Conservation (phyloP, 169 alveolate genomes). For the Plasmodium cynomolgi region DNA sequence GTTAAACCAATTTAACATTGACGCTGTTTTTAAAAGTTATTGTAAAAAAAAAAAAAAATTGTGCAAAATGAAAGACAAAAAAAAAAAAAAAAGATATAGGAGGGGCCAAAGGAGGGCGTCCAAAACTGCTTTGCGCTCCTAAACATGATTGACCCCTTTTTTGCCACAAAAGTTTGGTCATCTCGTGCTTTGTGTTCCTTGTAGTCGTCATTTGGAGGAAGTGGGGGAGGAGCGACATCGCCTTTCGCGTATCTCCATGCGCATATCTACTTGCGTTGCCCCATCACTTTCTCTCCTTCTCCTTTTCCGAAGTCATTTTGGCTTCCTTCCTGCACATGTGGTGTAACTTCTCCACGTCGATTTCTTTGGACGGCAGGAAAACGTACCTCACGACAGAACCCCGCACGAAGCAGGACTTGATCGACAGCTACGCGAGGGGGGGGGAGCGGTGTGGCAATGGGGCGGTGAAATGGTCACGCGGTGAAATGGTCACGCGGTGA, state of each 20-base stretch:
- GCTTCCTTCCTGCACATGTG: conserved; percentile 92
- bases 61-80: not conserved
- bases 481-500: not conserved
- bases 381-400: conserved; percentile 96
- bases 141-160: not conserved
- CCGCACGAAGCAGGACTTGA: conserved; percentile 94
- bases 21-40: not conserved
- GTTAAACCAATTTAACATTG: not conserved
- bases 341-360: conserved; percentile 91
- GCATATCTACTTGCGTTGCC: not conserved
- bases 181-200: not conserved
- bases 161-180: not conserved
- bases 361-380: conserved; percentile 90
- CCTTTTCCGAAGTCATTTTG: conserved; percentile 76
- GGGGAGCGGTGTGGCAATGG: not conserved
- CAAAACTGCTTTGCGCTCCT: not conserved
- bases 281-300: conserved; percentile 71
- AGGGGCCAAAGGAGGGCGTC: not conserved
- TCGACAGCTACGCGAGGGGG: conserved; percentile 80
- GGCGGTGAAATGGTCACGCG: not conserved
- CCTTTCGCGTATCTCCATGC: not conserved
- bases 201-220: not conserved
- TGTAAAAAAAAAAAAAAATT: not conserved
- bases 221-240: not conserved
- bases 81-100: not conserved